Conservation (phyloP, 2,329 filamentous ascomycete species). For the Tolypocladium guangdongense region DNA sequence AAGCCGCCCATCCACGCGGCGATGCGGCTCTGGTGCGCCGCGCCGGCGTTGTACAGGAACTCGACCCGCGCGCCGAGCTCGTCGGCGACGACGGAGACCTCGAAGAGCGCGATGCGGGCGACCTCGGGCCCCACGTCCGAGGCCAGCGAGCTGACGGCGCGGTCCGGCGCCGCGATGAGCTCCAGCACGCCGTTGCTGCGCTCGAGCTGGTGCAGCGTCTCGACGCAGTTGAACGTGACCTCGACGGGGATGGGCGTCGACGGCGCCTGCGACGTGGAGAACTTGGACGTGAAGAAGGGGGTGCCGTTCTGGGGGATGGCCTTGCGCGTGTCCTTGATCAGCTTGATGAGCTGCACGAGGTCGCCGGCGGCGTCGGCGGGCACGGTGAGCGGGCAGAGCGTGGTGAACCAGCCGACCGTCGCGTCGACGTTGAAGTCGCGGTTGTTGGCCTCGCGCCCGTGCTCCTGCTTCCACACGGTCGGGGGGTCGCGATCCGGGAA, state of each 20-base stretch:
- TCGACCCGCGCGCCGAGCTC: constrained; percentile 32
- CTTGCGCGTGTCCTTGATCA: constrained; percentile 41
- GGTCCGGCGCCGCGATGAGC: constrained; percentile 30
- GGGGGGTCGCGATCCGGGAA: constrained; percentile 42
- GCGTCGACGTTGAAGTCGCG: constrained; percentile 39
- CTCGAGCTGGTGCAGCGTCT: constrained; percentile 37
- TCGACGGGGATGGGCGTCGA: constrained; percentile 39
- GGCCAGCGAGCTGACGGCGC: constrained; percentile 23
- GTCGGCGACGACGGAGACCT: constrained; percentile 36
- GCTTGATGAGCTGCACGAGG: constrained; percentile 37
- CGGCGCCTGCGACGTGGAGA: constrained; percentile 23
- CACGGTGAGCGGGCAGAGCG: constrained; percentile 39
- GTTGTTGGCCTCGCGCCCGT: constrained; percentile 33
- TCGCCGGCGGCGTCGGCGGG: constrained; percentile 33
- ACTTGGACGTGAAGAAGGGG: constrained; percentile 36
- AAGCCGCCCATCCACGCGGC: constrained; percentile 35
- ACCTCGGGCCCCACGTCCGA: constrained; percentile 34
- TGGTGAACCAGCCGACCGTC: constrained; percentile 51
- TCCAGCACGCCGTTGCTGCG: constrained; percentile 37
- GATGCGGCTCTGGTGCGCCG: constrained; percentile 31
- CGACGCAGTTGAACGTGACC: constrained; percentile 46
- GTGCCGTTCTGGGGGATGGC: constrained; percentile 32
- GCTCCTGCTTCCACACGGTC: constrained; percentile 43
- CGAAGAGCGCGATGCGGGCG: constrained; percentile 38
- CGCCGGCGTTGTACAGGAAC: constrained; percentile 31